Base-by-base conservation (phyloP, 2,329 filamentous ascomycete species). In the Sclerotinia sclerotiorum region DNA sequence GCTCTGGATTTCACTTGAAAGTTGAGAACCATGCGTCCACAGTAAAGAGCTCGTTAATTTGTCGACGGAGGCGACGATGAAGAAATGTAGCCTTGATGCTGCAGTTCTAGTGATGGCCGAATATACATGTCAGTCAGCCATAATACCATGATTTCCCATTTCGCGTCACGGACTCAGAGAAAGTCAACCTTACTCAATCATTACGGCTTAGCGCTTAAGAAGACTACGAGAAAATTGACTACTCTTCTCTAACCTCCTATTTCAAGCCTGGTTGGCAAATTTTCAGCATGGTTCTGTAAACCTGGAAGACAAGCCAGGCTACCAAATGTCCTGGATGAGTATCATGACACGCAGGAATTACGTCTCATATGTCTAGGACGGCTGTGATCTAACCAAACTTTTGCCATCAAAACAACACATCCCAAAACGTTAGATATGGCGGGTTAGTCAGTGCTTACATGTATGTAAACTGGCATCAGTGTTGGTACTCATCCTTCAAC, bases 21-120 rank as follows among this genome's bases (percentile, higher is more conserved):
- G 29, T 32, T 24, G 5, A n/a, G 27, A 42, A 44, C n/a, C n/a
- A n/a, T n/a, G n/a, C n/a, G n/a, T n/a, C n/a, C n/a, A n/a, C n/a
- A n/a, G n/a, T n/a, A n/a, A n/a, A 24, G 29, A 66, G 32, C 8
- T 58, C 17, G 51, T 66, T 35, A 19, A 7, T n/a, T 58, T 66
- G 29, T 60, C 60, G 8, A 49, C 4, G 21, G n/a, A 4, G 29
- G 42, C 52, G n/a, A 54, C n/a, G n/a, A n/a, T n/a, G n/a, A n/a
- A n/a, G n/a, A n/a, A n/a, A n/a, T n/a, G n/a, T 44, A 10, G 17
- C 10, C 7, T 24, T 39, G 29, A 24, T 51, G 24, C 15, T 5
- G 13, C 10, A 19, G 21, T 4, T 62, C 19, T 7, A 24, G 29
- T 24, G 15, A n/a, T 21, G 13, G 19, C 54, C n/a, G 54, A 1